Evolutionary conservation across 2,329 filamentous ascomycete species (phyloP), one percentile per base, ranked within the genome.

Genomic region (Boeremia lycopersici): DNA sequence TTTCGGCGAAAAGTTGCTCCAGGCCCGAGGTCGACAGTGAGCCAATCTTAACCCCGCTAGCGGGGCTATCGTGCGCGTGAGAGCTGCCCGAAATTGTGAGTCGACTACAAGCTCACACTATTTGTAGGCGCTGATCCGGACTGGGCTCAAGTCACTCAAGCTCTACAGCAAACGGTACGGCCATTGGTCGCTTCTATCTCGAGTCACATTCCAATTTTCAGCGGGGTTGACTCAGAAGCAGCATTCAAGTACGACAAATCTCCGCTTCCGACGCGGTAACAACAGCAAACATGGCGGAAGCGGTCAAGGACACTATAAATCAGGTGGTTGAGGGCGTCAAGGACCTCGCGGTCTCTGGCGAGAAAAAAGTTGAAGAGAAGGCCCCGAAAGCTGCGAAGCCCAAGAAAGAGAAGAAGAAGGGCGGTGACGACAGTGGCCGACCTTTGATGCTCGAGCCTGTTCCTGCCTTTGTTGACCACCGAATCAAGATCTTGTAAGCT

Each of bases 391-490:
- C 54, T 41, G 48, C 48, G 33, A 77, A 79, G 42, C 60, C 61
- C 64, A 65, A 81, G 65, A 75, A 67, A 33, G 61, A 68, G n/a
- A 74, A 73, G 70, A 82, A 67, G 53, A 74, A 73, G 66, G 69
- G 67, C n/a, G 67, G 57, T 39, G 67, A 64, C 45, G 63, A 61
- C 25, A 75, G 76, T 61, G 72, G 73, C 41, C 75, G 78, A 23
- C 76, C 79, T n/a, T 68, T 79, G 29, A 79, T 82, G 68, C 64
- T 82, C 46, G 74, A 68, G 43, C 78, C 80, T 39, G 81, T 86
- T 17, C 89, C 93, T 52, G 86, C 88, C 56, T 96, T 90, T 76
- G 86, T 98, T 60, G 81, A 93, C 70, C 86, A 92, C 76, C 88
- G 95, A 60, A 87, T 97, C 69, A 85, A 89, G 48, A 81, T 98